These are phyloP conservation scores for Nemania sp. DNA, from an alignment of 2,329 filamentous ascomycete species.

Conservation along the genomic window DNA sequence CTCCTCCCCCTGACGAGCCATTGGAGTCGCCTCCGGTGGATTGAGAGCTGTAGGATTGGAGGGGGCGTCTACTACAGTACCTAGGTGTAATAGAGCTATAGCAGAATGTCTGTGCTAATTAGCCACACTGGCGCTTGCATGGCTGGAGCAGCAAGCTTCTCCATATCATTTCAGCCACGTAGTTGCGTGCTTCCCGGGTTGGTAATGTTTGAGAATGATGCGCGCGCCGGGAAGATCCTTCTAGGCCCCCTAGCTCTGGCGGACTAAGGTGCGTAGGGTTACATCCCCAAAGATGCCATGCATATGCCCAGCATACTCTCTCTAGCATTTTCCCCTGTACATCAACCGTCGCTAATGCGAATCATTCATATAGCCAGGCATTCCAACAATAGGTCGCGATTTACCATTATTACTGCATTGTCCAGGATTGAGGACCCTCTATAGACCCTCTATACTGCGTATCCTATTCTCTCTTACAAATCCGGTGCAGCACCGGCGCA, in stretches of 20 bases:
- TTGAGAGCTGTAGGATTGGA: slow-evolving; percentile 22
- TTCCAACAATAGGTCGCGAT: not conserved
- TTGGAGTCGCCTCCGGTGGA: slow-evolving; percentile 46
- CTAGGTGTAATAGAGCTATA: slow-evolving; percentile 10
- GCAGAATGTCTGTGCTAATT: slow-evolving; percentile 26
- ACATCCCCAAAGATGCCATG: slow-evolving; percentile 21
- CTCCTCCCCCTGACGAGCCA: slow-evolving; percentile 29
- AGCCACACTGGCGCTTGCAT: slow-evolving; percentile 24
- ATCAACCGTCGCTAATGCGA: slow-evolving; percentile 29
- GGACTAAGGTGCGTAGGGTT: slow-evolving; percentile 6
- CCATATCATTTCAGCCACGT: slow-evolving; percentile 22
- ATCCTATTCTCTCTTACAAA: slow-evolving; percentile 15
- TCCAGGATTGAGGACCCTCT: slow-evolving; percentile 3
- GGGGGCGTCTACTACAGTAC: not conserved
- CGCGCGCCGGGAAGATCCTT: slow-evolving; percentile 5
- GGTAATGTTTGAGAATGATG: slow-evolving; percentile 28
- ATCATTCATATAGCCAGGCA: slow-evolving; percentile 24
- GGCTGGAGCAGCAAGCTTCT: slow-evolving; percentile 14
- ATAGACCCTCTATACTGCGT: no score
- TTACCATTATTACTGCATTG: not conserved
- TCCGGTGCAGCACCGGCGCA: not conserved
- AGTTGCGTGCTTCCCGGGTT: slow-evolving; percentile 16
- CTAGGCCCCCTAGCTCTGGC: slow-evolving; percentile 4
- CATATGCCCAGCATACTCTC: slow-evolving; percentile 21
- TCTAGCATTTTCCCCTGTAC: slow-evolving; percentile 21